phyloP scores from a whole-genome alignment of 345 rosid genomes.

The Excoecaria cochinchinensis region DNA sequence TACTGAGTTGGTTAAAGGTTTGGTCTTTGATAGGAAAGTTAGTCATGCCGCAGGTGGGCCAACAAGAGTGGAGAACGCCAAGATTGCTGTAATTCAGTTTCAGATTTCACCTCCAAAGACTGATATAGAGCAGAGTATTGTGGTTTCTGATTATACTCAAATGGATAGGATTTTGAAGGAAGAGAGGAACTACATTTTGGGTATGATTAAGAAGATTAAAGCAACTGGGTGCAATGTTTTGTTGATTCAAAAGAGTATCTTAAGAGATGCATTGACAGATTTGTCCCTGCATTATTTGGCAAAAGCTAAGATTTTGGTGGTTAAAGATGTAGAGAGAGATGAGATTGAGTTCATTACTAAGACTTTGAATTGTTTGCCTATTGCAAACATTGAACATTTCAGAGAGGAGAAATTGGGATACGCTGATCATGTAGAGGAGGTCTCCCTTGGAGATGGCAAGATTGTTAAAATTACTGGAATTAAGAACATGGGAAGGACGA shows the following conservation, averaged over 20 bases:
- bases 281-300: constrained; percentile 87
- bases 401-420: constrained; percentile 79
- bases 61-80: constrained; percentile 77
- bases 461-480: constrained; percentile 83
- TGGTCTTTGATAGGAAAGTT: constrained; percentile 89
- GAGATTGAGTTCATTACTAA: constrained; percentile 93
- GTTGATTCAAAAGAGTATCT: constrained; percentile 91
- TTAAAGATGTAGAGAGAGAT: constrained; percentile 93
- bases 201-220: constrained; percentile 94
- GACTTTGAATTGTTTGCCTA: constrained; percentile 91
- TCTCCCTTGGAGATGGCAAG: constrained; percentile 89
- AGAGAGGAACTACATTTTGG: constrained; percentile 91
- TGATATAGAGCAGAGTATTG: constrained; percentile 94
- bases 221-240: constrained; percentile 85
- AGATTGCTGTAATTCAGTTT: constrained; percentile 93
- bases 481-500: constrained; percentile 93
- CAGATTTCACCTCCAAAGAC: constrained; percentile 96
- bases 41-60: constrained; percentile 94
- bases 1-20: constrained; percentile 77
- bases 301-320: constrained; percentile 81
- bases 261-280: constrained; percentile 97
- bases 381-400: constrained; percentile 90
- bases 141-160: constrained; percentile 91
- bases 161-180: constrained; percentile 99
- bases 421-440: constrained; percentile 88